Evolutionary conservation across 495 filamentous ascomycete species (phyloP).

Genomic region (Cryomyces antarcticus): DNA sequence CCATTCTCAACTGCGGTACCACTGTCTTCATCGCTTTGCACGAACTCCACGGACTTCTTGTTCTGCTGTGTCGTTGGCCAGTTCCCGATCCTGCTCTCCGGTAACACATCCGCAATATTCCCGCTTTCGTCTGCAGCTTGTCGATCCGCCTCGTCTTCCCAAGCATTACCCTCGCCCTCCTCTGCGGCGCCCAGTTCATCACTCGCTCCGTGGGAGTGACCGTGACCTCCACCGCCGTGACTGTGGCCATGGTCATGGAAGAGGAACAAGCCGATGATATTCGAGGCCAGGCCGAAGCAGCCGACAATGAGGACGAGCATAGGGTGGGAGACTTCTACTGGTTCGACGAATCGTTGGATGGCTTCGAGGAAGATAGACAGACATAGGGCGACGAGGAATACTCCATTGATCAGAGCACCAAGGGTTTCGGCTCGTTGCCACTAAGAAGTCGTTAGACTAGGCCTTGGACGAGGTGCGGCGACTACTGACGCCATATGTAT

Average conservation of each 20-base stretch:
- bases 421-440: slow-evolving; percentile 98
- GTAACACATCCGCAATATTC: slow-evolving; percentile 28
- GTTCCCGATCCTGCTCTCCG: slow-evolving; percentile 13
- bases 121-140: slow-evolving; percentile 24
- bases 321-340: slow-evolving; percentile 64
- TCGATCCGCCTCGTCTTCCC: slow-evolving; percentile 14
- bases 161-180: slow-evolving; percentile 24
- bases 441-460: slow-evolving; percentile 18
- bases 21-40: not conserved
- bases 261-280: slow-evolving; percentile 70
- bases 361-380: slow-evolving; percentile 91
- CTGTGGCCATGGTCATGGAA: slow-evolving; percentile 86
- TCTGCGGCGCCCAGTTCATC: slow-evolving; percentile 21
- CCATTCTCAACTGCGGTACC: not conserved
- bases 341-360: slow-evolving; percentile 71
- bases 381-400: slow-evolving; percentile 89
- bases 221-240: slow-evolving; percentile 40
- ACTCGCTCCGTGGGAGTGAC: slow-evolving; percentile 23
- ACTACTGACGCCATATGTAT: slow-evolving; percentile 68
- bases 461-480: slow-evolving; percentile 5
- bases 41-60: slow-evolving; percentile 8
- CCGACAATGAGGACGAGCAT: slow-evolving; percentile 45
- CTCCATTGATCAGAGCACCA: slow-evolving; percentile 85
- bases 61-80: slow-evolving; percentile 7
- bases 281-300: slow-evolving; percentile 66